phyloP scores from a whole-genome alignment of 768 basidiomycete genomes.

The Lactarius psammicola region DNA sequence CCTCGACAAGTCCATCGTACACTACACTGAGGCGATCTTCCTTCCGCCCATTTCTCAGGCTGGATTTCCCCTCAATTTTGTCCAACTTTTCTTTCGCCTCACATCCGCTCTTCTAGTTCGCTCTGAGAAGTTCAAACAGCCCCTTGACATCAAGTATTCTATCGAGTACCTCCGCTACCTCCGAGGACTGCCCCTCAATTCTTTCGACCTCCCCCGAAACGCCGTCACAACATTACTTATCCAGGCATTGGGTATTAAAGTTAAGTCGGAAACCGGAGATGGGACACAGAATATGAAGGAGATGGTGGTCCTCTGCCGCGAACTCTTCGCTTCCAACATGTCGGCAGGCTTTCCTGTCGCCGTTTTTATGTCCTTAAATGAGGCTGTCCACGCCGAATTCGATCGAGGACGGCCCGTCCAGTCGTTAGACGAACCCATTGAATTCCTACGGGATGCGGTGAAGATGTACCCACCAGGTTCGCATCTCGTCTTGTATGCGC shows the following conservation, averaged over 20 bases:
- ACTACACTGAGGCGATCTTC: background rate
- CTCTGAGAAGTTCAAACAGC: background rate
- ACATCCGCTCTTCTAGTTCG: background rate
- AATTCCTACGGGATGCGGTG: background rate
- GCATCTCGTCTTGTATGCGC: background rate
- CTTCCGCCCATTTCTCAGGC: background rate
- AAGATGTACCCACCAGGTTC: background rate
- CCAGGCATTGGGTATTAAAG: background rate
- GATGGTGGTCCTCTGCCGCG: background rate
- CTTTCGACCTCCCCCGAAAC: background rate
- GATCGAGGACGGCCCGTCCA: background rate
- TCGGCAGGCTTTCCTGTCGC: background rate
- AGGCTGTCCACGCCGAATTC: background rate
- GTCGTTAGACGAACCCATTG: background rate
- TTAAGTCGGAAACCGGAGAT: background rate
- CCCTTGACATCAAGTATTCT: background rate
- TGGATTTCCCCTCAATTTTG: background rate
- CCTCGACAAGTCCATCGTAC: background rate
- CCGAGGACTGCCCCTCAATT: background rate
- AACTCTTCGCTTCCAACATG: background rate
- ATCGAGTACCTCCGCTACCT: background rate
- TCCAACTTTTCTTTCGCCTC: background rate
- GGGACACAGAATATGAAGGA: background rate
- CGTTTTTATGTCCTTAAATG: background rate
- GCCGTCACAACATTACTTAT: background rate